Conservation (phyloP, 257 asterid species). For the Fraxinus anomala region DNA sequence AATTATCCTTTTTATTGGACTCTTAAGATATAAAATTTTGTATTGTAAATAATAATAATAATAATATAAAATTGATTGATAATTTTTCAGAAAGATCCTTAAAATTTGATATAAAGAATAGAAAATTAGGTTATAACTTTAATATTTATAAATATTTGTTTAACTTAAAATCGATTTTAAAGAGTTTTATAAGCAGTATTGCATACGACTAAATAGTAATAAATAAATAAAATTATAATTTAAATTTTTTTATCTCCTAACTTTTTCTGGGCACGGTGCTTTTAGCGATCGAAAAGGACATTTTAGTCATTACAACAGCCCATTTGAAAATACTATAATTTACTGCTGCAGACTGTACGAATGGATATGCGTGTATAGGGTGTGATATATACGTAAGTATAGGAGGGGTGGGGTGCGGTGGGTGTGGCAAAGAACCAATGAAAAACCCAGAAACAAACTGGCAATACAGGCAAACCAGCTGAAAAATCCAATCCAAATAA, state of each 20-base stretch:
- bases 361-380: conserved; percentile 2
- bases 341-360: conserved; percentile 37
- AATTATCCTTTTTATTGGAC: no score
- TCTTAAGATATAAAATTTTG: no score
- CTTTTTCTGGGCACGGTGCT: not conserved
- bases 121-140: no score
- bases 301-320: conserved; percentile 32
- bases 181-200: no score
- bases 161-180: no score
- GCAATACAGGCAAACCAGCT: conserved; percentile 14
- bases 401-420: not conserved
- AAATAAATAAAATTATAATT: no score
- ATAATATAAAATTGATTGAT: no score
- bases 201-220: no score
- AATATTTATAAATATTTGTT: no score
- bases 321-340: conserved; percentile 46
- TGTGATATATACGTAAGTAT: conserved; percentile 5
- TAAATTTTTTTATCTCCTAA: not conserved
- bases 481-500: conserved; percentile 26
- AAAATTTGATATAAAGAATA: no score
- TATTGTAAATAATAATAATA: no score
- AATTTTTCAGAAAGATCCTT: no score
- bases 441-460: conserved; percentile 21
- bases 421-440: conserved; percentile 20
- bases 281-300: conserved; percentile 31